Evolutionary conservation across 371 early-diverging fungal species (phyloP).

Genomic region (Mucor indicus): DNA sequence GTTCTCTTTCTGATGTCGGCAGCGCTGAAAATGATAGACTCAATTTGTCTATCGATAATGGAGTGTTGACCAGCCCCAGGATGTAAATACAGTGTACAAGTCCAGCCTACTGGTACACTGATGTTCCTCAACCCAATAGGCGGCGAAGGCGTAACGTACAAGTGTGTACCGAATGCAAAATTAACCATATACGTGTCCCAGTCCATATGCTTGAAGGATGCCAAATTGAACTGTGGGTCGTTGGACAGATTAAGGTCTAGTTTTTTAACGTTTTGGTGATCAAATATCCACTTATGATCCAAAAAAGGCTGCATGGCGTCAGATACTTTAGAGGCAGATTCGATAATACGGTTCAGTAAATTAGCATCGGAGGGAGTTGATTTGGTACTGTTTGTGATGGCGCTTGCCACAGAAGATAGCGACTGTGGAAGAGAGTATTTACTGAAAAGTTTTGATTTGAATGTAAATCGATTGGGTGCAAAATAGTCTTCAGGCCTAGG

Average conservation of each 20-base stretch:
- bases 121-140: conserved; percentile 33
- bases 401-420: conserved; percentile 23
- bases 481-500: conserved; percentile 39
- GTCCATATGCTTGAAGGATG: conserved; percentile 15
- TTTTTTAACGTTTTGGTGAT: conserved; percentile 28
- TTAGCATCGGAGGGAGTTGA: conserved; percentile 9
- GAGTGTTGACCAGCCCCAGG: conserved; percentile 22
- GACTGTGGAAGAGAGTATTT: conserved; percentile 36
- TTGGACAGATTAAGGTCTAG: conserved; percentile 15
- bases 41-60: conserved; percentile 41
- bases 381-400: not conserved
- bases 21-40: conserved; percentile 40
- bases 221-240: conserved; percentile 25
- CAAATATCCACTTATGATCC: conserved; percentile 36
- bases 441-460: conserved; percentile 39
- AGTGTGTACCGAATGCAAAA: conserved; percentile 42
- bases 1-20: conserved; percentile 48
- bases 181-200: conserved; percentile 44
- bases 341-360: conserved; percentile 25
- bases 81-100: conserved; percentile 39
- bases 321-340: conserved; percentile 29
- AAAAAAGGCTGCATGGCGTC: conserved; percentile 42
- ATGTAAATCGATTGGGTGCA: conserved; percentile 30
- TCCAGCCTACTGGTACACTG: conserved; percentile 36
- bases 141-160: conserved; percentile 32